phyloP scores from a whole-genome alignment of 73 alveolate species.

The Paraurostyla sp. region DNA sequence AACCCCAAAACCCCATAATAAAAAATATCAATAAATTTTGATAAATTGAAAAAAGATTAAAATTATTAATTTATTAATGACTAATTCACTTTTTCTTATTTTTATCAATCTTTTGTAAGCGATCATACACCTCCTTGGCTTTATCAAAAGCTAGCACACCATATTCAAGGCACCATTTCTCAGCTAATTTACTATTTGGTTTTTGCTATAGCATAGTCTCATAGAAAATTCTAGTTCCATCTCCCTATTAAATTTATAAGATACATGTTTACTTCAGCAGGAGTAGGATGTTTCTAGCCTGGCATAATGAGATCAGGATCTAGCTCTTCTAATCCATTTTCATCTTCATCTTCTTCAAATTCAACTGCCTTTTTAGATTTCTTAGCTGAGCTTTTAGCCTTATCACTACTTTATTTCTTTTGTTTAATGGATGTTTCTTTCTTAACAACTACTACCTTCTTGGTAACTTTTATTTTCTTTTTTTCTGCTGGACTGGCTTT shows the following conservation, averaged over 20 bases:
- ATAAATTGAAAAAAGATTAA: neutral
- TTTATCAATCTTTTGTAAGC: neutral
- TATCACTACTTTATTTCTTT: neutral
- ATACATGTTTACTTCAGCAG: slow-evolving; percentile 75
- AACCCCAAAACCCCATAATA: slow-evolving; percentile 21
- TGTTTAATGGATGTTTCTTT: neutral
- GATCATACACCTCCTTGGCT: slow-evolving; percentile 67
- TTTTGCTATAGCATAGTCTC: slow-evolving; percentile 90
- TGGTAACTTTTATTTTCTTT: too few relatives aligned
- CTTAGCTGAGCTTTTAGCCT: neutral
- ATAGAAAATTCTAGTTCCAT: slow-evolving; percentile 91
- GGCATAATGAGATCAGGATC: slow-evolving; percentile 22
- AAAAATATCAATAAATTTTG: neutral
- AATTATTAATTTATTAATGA: neutral
- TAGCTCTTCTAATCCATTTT: neutral
- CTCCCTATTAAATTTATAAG: slow-evolving; percentile 72
- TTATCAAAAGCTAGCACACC: slow-evolving; percentile 87
- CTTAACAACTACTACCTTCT: too few relatives aligned
- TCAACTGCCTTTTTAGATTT: neutral
- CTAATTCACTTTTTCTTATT: neutral
- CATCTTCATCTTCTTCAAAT: slow-evolving; percentile 24
- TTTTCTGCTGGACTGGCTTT: too few relatives aligned
- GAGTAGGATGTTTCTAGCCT: slow-evolving; percentile 24
- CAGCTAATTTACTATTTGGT: slow-evolving; percentile 88
- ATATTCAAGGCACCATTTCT: slow-evolving; percentile 88